Conservation (phyloP, 2,329 filamentous ascomycete genomes). For the Emmonsia crescens region DNA sequence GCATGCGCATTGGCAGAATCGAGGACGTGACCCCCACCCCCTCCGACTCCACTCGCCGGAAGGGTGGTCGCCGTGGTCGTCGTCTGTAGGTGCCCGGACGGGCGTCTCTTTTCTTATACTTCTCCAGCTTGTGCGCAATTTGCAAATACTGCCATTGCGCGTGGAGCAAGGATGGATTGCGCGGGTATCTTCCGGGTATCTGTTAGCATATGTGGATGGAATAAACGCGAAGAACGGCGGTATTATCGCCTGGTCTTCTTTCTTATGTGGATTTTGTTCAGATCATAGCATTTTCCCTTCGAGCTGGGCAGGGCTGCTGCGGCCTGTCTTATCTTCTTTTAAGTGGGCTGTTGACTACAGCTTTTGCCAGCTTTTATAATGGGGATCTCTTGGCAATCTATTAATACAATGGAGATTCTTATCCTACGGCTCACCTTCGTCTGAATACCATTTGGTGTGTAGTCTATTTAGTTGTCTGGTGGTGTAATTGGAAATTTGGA, state of each 20-base stretch:
- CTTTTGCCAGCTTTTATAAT: neutral
- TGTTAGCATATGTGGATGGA: conserved; percentile 34
- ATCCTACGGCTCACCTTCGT: neutral
- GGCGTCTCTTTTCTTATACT: neutral
- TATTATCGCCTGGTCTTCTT: conserved; percentile 41
- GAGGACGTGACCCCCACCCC: conserved; percentile 99
- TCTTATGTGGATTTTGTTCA: conserved; percentile 14
- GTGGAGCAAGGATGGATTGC: conserved; percentile 21
- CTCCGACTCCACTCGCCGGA: conserved; percentile 98
- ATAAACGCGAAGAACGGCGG: conserved; percentile 45
- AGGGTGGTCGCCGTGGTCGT: conserved; percentile 99
- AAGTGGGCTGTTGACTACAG: neutral
- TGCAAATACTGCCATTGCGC: conserved; percentile 9
- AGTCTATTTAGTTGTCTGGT: neutral
- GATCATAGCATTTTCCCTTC: conserved; percentile 2
- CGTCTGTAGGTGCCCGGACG: conserved; percentile 67
- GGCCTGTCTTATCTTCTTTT: neutral
- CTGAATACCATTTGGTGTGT: neutral
- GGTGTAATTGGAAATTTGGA: neutral
- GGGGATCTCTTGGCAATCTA: neutral
- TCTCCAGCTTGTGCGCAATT: conserved; percentile 2
- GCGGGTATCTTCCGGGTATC: conserved; percentile 23
- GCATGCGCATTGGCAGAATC: conserved; percentile 99
- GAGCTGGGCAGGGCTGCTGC: neutral
- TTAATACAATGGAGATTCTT: conserved; percentile 1